Evolutionary conservation across 345 rosid species (phyloP).

Genomic region (Garcia nutans): DNA sequence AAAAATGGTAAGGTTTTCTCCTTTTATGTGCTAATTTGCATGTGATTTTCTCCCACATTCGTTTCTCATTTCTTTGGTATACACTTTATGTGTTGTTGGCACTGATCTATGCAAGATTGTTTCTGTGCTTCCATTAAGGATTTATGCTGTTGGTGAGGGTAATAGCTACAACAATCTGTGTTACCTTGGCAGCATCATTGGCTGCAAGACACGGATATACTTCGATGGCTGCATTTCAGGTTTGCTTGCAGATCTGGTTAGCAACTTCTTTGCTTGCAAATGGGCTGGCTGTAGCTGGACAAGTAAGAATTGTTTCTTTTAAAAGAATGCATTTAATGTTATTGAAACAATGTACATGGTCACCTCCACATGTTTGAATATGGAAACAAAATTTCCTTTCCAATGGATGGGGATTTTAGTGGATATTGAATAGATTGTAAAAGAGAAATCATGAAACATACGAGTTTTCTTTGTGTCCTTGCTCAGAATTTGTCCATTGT

Average conservation of each 20-base stretch:
- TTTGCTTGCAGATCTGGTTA: slow-evolving; percentile 30
- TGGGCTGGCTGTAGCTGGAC: slow-evolving; percentile 34
- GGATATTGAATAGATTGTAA: not conserved
- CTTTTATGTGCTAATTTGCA: not conserved
- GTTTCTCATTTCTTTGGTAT: not conserved
- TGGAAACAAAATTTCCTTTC: not conserved
- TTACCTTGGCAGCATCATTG: slow-evolving; percentile 32
- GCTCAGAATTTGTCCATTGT: not conserved
- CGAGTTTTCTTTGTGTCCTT: not conserved
- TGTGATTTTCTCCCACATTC: not conserved
- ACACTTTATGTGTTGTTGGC: not conserved
- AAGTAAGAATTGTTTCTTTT: slow-evolving; percentile 19
- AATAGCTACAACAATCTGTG: slow-evolving; percentile 31
- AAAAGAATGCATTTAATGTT: not conserved
- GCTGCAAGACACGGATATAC: slow-evolving; percentile 30
- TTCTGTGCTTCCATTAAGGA: slow-evolving; percentile 13
- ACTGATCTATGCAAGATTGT: slow-evolving; percentile 2
- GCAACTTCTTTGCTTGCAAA: slow-evolving; percentile 35
- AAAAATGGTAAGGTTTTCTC: slow-evolving; percentile 18
- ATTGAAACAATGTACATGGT: not conserved
- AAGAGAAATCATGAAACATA: not conserved
- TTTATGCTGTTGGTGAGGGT: slow-evolving; percentile 30
- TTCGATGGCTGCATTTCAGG: slow-evolving; percentile 36
- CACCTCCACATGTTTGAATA: not conserved
- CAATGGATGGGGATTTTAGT: not conserved